phyloP scores from a whole-genome alignment of 768 basidiomycete species.

The Suillus luteus region DNA sequence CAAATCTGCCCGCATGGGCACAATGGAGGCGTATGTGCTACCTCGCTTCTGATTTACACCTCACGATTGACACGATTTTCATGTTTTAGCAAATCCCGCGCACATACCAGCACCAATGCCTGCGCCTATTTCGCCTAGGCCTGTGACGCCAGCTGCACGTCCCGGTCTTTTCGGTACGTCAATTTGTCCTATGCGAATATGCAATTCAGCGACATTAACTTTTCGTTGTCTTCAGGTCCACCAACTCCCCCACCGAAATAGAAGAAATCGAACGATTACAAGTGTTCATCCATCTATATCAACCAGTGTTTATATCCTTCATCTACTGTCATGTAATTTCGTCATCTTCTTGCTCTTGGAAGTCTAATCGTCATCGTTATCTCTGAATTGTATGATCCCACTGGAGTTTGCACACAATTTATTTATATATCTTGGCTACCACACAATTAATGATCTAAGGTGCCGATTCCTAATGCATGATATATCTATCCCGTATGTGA shows the following conservation, averaged over 20 bases:
- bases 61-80: conserved; percentile 5
- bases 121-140: conserved; percentile 31
- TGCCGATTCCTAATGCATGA: not conserved
- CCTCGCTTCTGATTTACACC: conserved; percentile 3
- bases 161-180: conserved; percentile 66
- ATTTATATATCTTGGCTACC: conserved; percentile 1
- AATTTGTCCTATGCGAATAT: not conserved
- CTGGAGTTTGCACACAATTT: not conserved
- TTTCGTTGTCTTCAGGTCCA: conserved; percentile 34
- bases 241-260: conserved; percentile 49
- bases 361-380: not conserved
- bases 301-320: conserved; percentile 4
- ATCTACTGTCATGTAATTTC: conserved; percentile 1
- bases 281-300: conserved; percentile 1
- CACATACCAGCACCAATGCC: conserved; percentile 51
- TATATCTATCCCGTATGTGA: not conserved
- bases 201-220: not conserved
- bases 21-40: conserved; percentile 75
- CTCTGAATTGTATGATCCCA: not conserved
- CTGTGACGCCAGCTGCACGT: conserved; percentile 52
- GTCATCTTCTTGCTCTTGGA: not conserved
- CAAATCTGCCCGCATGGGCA: conserved; percentile 74
- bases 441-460: not conserved
- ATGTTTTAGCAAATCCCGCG: conserved; percentile 59
- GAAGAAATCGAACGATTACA: conserved; percentile 6